A percentile compares a stretch with the other conserved stretches of the same genome.
Evolutionary conservation across 73 alveolate species (phyloP).

Genomic region (Stentor roeselii): DNA sequence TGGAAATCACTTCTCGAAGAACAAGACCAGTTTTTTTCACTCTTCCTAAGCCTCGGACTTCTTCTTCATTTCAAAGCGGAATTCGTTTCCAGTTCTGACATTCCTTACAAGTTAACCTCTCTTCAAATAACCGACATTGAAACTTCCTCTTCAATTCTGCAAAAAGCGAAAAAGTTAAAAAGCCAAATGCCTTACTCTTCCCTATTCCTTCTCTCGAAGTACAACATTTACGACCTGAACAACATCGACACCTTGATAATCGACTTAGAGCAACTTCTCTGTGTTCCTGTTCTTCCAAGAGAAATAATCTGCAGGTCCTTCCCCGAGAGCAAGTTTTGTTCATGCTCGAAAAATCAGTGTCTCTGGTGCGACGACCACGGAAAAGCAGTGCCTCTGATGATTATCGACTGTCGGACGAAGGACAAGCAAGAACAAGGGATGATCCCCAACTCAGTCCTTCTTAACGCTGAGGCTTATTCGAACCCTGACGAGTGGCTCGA

Average conservation of each 20-base stretch:
- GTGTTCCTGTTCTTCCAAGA: not conserved
- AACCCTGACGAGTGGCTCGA: not conserved
- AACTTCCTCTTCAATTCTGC: not conserved
- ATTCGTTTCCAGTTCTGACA: not conserved
- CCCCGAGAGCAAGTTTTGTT: not conserved
- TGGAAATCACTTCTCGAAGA: not conserved
- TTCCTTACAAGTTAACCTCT: not conserved
- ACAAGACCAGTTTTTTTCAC: not conserved
- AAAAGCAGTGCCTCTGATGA: not conserved
- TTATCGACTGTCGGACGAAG: not conserved
- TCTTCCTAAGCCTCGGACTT: not conserved
- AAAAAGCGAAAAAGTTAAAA: slow-evolving; percentile 4
- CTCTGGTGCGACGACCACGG: not conserved
- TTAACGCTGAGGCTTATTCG: not conserved
- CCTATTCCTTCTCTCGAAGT: not conserved
- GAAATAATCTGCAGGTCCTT: not conserved
- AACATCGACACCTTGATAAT: not conserved
- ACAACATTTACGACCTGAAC: not conserved
- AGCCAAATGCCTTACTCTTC: not conserved
- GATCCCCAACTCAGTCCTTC: slow-evolving; percentile 16
- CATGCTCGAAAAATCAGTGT: not conserved
- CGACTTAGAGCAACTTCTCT: not conserved
- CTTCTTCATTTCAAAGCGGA: not conserved
- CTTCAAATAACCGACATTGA: not conserved
- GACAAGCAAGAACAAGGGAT: not conserved